Base-by-base conservation (phyloP, 768 basidiomycete species). In the Podaxis rugospora region DNA sequence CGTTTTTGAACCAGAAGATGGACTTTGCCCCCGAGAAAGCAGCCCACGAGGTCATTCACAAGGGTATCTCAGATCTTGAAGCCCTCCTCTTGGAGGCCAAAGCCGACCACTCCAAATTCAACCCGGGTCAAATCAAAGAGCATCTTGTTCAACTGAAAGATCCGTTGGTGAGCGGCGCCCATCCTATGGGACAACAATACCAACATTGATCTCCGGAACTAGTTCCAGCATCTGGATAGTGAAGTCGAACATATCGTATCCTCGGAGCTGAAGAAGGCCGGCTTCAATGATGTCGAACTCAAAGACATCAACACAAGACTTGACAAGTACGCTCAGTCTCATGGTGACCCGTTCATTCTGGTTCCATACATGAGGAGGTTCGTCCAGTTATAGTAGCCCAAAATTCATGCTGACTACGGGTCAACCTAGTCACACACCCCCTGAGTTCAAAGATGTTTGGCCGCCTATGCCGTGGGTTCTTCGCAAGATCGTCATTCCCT, bases 381-480 rank as follows among this genome's bases (percentile, higher is more conserved):
- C 14, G 59, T 55, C 5, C 11, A 6, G 4, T 49, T 5, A 18
- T 21, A 14, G 3, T 27, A 16, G 2, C 42, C 44, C 5, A 16
- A n/a, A 0, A 6, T 61, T 28, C 47, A n/a, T 49, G 35, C 36
- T 61, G 5, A 54, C 13, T 23, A 21, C 11, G 6, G 7, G 18
- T 32, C 11, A 13, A 16, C 11, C 18, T 18, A 61, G 59, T 6
- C 59, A 61, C 32, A 61, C 52, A 13, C 52, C 59, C 1, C 44
- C 59, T 13, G 59, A 61, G 23, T 39, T 61, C 5, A 54, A 61
- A 35, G 53, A 47, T 13, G 13, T 54, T 16, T 61, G 59, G 59
- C 59, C 59, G 2, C 59, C 59, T 5, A 61, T 61, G 59, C 59
- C 59, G 14, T 61, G 59, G 59, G 11, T 61, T 16, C 44, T 61